Conservation (phyloP, 2,329 filamentous ascomycete genomes). For the Metarhizium rileyi region DNA sequence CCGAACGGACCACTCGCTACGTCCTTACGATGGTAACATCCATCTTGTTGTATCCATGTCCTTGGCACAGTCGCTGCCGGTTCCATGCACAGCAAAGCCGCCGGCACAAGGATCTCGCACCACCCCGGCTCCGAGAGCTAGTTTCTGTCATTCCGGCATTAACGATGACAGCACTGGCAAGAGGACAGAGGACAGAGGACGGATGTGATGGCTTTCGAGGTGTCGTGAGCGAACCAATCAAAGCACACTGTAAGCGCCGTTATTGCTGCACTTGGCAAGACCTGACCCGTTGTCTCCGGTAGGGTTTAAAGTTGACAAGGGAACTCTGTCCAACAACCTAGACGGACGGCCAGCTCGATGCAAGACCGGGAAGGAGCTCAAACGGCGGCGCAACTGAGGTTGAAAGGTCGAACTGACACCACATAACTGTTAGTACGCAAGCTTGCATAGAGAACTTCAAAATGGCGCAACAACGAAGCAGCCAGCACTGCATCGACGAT, state of each 20-base stretch:
- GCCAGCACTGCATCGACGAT: background rate
- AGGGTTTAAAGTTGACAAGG: slow-evolving; percentile 9
- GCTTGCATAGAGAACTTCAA: background rate
- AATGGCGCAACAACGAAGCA: background rate
- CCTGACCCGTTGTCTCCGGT: slow-evolving; percentile 14
- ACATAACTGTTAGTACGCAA: background rate
- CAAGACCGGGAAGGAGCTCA: background rate
- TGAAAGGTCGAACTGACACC: background rate
- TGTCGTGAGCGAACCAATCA: slow-evolving; percentile 16
- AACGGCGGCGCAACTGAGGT: background rate
- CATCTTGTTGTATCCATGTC: no score
- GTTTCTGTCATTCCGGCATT: background rate
- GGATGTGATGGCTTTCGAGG: slow-evolving; percentile 13
- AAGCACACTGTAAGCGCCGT: slow-evolving; percentile 19
- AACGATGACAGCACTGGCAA: background rate
- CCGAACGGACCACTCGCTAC: no score
- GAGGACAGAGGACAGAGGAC: slow-evolving; percentile 2
- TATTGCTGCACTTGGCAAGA: slow-evolving; percentile 17
- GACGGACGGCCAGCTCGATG: background rate
- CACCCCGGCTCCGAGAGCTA: background rate
- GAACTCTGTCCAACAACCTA: background rate
- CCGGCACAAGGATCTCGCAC: background rate
- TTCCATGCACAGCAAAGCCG: background rate
- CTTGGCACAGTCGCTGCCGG: no score
- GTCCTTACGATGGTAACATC: no score